Evolutionary conservation across 495 filamentous ascomycete species (phyloP), one percentile per base, ranked within the genome.

Genomic region (Lindgomyces ingoldianus): DNA sequence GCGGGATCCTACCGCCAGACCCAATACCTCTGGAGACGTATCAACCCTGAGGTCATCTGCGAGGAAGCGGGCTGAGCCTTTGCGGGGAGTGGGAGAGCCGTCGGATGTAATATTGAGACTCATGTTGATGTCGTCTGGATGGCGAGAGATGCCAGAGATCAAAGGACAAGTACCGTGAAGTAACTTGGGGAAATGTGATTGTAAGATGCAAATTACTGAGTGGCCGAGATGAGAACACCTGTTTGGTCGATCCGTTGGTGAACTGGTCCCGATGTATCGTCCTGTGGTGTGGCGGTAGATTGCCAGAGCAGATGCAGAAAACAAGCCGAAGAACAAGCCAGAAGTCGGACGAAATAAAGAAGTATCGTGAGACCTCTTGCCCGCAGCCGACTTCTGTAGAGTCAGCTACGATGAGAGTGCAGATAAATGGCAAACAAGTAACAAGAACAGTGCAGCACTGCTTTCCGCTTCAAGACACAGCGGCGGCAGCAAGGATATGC

Each of bases 61-160:
- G 45, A 46, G 50, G 53, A 68, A 69, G 44, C 65, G 51, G 24
- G 42, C 25, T 12, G 61, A 25, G 42, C 42, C 27, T 33, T 73
- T 73, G 53, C 70, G 70, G 22, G 64, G 70, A 8, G 70, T 70
- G 1, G 70, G 70, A 36, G 70, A 73, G n/a, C 70, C 67, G 53
- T 72, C 67, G 30, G 62, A 69, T 3, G 70, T 61, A 27, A 72
- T 72, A 41, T 63, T 72, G 47, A 64, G 30, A 33, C 62, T 66
- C 65, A 66, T 71, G 45, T 57, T 63, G 61, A 42, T 53, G 39
- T 18, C 22, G 16, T 29, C 47, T 24, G 4, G 55, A 56, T 33
- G 45, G 29, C 16, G 50, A 51, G 29, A 66, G 62, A 70, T 70
- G 61, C 10, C 41, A 55, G 33, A 70, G 54, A 70, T 70, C 26